Evolutionary conservation across 108 stramenopile species (phyloP).

Genomic region (Aurantiochytrium sp.): DNA sequence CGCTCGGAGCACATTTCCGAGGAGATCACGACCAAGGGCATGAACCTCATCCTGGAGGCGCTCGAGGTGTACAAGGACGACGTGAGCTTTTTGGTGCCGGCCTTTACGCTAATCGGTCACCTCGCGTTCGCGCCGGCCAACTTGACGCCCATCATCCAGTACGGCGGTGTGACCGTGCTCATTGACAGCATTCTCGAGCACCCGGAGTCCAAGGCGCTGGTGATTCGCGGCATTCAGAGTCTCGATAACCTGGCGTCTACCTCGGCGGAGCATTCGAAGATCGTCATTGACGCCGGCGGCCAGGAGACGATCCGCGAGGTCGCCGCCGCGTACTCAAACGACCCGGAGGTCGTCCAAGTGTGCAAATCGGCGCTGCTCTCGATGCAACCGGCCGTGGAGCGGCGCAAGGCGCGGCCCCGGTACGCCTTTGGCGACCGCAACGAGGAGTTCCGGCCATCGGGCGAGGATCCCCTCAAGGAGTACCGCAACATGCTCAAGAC

Average conservation of each 20-base stretch:
- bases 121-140: constrained; percentile 29
- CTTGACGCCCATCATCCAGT: constrained; percentile 22
- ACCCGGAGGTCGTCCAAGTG: constrained; percentile 32
- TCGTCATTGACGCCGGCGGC: constrained; percentile 32
- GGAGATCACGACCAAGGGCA: neutral
- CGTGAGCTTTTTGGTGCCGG: constrained; percentile 29
- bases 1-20: neutral
- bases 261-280: constrained; percentile 2
- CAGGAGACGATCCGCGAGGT: constrained; percentile 31
- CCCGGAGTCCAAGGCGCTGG: constrained; percentile 26
- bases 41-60: constrained; percentile 33
- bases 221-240: constrained; percentile 28
- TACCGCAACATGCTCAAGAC: constrained; percentile 28
- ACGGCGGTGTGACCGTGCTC: neutral
- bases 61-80: neutral
- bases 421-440: neutral
- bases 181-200: constrained; percentile 29
- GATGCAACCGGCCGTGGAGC: constrained; percentile 16
- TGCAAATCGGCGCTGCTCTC: constrained; percentile 29
- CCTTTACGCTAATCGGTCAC: constrained; percentile 19
- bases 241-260: constrained; percentile 25
- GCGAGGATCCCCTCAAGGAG: constrained; percentile 4
- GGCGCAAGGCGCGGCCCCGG: neutral
- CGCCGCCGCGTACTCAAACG: constrained; percentile 23
- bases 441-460: neutral